Evolutionary conservation across 2,329 filamentous ascomycete genomes (phyloP).

Genomic region (Ceratocystis diversiconidia): DNA sequence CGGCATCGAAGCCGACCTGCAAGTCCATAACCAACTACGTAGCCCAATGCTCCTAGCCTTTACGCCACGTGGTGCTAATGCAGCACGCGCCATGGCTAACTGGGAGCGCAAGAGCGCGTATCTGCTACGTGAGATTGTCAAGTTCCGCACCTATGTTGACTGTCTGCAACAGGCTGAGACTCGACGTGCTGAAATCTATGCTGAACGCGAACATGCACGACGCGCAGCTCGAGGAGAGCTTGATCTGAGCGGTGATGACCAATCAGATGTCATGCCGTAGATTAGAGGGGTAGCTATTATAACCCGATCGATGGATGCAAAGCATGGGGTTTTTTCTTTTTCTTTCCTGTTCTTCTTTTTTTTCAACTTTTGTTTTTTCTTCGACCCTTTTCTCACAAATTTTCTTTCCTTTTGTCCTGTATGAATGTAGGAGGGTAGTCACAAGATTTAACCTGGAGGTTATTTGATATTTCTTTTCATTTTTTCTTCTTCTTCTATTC

Average conservation of each 20-base stretch:
- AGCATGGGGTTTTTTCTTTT: too few relatives aligned
- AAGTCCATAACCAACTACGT: conserved; percentile 76
- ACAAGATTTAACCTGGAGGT: conserved; percentile 1
- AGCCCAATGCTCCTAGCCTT: conserved; percentile 81
- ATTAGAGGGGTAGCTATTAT: background rate
- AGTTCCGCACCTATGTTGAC: conserved; percentile 92
- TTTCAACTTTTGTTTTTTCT: background rate
- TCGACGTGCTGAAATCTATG: conserved; percentile 57
- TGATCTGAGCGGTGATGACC: conserved; percentile 14
- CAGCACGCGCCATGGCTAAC: conserved; percentile 75
- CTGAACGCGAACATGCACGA: conserved; percentile 34
- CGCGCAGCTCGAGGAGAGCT: conserved; percentile 19
- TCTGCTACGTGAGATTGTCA: conserved; percentile 83
- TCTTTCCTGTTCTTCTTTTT: background rate
- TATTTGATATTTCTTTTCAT: background rate
- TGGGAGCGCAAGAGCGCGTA: conserved; percentile 96
- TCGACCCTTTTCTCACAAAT: background rate
- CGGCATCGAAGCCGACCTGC: conserved; percentile 71
- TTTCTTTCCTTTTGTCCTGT: background rate
- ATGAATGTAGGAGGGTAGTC: background rate
- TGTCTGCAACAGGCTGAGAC: conserved; percentile 56
- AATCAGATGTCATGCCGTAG: conserved; percentile 6
- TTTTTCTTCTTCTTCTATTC: background rate
- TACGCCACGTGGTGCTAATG: conserved; percentile 68
- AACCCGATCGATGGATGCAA: background rate